Base-by-base conservation (phyloP, 192 early-diverging fungal genomes). In the Haplosporangium gracile region DNA sequence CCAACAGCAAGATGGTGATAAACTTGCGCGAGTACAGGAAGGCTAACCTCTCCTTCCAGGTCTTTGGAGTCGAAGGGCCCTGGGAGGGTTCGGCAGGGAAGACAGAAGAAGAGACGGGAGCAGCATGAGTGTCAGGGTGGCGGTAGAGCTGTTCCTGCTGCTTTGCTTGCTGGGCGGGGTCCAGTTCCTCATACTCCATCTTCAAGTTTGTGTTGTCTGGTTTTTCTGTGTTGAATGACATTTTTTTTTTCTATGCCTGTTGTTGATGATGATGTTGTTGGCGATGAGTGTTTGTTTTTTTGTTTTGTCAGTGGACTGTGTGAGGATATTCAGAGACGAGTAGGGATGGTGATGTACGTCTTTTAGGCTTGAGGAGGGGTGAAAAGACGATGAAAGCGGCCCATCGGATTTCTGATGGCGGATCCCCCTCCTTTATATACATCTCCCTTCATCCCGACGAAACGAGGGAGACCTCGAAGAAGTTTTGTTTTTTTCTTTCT, bases 1-100 rank as follows among this genome's bases (percentile, higher is more conserved):
- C 94, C 20, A 95, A 74, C 2, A 82, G 63, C 11, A 95, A 75
- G 68, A 93, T 91, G 3, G 78, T 39, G 32, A 89, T 24, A 72
- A 94, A 84, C 65, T 90, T 24, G 47, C 68, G 75, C 22, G 84
- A 57, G 65, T 42, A 74, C 60, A 81, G 51, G 43, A 32, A 57
- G 0, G 49, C 22, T 5, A 69, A 0, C 13, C 79, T 42, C 51
- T 81, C 45, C 26, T 18, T 72, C 70, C 70, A 81, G 24, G 78
- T 78, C 70, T 60, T 34, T 9, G 68, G 77, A n/a, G 34, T 20
- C 16, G 68, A 15, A 16, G 34, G 2, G 32, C 1, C 69, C n/a
- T 40, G 7, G 13, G 26, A 6, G 29, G 29, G 18, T 20, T 32
- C n/a, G 70, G 43, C 11, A 70, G 69, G 24, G 74, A 2, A 16